Percentiles rank a stretch among this genome's conserved stretches.
Evolutionary conservation across 495 filamentous ascomycete species (phyloP).

Genomic region (Oidiodendron maius): DNA sequence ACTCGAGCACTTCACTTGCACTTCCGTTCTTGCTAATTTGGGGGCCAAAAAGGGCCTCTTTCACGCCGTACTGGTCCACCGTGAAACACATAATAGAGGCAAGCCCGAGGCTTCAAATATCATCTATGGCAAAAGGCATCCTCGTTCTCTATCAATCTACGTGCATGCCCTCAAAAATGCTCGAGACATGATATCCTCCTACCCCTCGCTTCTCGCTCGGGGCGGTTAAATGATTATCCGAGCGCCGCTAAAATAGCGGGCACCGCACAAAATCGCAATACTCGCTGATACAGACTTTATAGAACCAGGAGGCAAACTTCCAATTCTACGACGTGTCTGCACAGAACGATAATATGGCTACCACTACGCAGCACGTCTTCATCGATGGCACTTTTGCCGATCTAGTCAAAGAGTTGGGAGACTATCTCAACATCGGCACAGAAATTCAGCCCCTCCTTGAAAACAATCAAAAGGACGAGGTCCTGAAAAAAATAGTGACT

Average conservation of each 20-base stretch:
- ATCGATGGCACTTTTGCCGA: slow-evolving; percentile 90
- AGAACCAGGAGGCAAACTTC: neutral
- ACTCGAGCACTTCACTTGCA: too few species aligned
- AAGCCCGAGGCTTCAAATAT: too few species aligned
- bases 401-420: slow-evolving; percentile 73
- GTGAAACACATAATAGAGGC: too few species aligned
- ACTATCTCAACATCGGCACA: slow-evolving; percentile 50
- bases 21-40: too few species aligned
- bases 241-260: neutral
- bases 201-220: neutral
- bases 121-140: too few species aligned
- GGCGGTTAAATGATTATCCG: neutral
- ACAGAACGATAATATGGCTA: slow-evolving; percentile 12
- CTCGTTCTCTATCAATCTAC: neutral
- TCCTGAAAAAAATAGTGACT: slow-evolving; percentile 79
- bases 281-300: neutral
- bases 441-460: slow-evolving; percentile 69
- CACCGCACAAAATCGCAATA: neutral
- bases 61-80: too few species aligned
- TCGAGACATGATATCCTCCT: neutral
- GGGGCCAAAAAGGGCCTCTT: too few species aligned
- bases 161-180: neutral
- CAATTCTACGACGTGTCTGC: slow-evolving; percentile 6
- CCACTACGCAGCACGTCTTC: slow-evolving; percentile 44
- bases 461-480: slow-evolving; percentile 74